Conservation (phyloP, 768 basidiomycete genomes). For the Cantharellus anzutake region DNA sequence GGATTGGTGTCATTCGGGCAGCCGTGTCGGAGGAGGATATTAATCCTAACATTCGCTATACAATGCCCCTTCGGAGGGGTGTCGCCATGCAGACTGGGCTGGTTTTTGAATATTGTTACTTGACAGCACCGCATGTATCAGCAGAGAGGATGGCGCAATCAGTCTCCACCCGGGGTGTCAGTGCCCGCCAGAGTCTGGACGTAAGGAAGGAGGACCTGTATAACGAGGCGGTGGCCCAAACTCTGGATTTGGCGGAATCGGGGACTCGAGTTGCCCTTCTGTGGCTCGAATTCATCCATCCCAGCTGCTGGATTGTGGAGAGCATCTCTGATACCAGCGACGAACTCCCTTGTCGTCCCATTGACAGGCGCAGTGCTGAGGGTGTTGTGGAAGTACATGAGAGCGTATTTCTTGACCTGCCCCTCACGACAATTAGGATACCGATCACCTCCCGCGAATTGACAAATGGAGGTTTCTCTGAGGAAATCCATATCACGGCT, state of each 20-base stretch:
- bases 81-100: slow-evolving; percentile 36
- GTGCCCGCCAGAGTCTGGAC: too few species aligned
- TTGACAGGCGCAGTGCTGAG: too few species aligned
- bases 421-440: slow-evolving; percentile 14
- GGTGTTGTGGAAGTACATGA: slow-evolving; percentile 8
- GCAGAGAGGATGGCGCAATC: slow-evolving; percentile 5
- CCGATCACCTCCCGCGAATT: slow-evolving; percentile 12
- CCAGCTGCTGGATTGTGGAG: too few species aligned
- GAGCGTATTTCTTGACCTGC: slow-evolving; percentile 25
- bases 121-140: slow-evolving; percentile 2
- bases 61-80: slow-evolving; percentile 35
- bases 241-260: too few species aligned
- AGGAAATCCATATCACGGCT: neutral
- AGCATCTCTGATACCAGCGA: too few species aligned
- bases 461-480: neutral
- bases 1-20: slow-evolving; percentile 41
- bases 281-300: too few species aligned
- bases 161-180: neutral
- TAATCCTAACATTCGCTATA: slow-evolving; percentile 36
- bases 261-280: too few species aligned
- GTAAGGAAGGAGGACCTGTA: too few species aligned
- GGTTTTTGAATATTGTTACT: slow-evolving; percentile 35
- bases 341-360: too few species aligned
- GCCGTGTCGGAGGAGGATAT: slow-evolving; percentile 66
- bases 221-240: too few species aligned